These are phyloP conservation scores for Thymus quinquecostatus DNA, from an alignment of 257 asterid genomes.

Conservation along the genomic window DNA sequence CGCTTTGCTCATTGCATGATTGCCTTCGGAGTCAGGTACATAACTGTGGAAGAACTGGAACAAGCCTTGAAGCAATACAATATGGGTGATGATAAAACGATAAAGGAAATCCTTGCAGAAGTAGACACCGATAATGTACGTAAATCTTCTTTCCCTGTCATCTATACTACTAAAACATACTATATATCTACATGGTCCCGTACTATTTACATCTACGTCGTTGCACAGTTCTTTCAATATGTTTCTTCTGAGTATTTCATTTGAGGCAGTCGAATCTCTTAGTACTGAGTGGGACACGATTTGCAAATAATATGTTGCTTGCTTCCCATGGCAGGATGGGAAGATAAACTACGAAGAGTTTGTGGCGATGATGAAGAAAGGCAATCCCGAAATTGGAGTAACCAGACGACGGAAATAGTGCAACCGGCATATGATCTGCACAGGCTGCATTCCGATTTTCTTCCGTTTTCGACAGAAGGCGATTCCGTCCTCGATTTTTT, in stretches of 20 bases:
- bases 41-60: conserved; percentile 84
- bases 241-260: not conserved
- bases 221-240: not conserved
- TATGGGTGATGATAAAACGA: conserved; percentile 82
- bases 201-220: not conserved
- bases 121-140: conserved; percentile 74
- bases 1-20: conserved; percentile 25
- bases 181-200: not conserved
- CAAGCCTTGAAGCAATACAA: conserved; percentile 77
- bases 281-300: not conserved
- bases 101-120: conserved; percentile 89
- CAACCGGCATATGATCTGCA: not conserved
- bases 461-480: not conserved
- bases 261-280: not conserved
- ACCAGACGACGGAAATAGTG: conserved; percentile 66
- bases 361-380: conserved; percentile 88
- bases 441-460: not conserved
- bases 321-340: conserved; percentile 66
- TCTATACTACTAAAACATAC: not conserved
- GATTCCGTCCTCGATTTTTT: not conserved
- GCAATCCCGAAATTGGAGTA: conserved; percentile 64
- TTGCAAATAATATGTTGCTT: conserved; percentile 20
- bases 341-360: conserved; percentile 88
- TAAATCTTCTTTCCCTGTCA: conserved; percentile 36
- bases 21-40: conserved; percentile 53